Evolutionary conservation across 2,329 filamentous ascomycete species (phyloP), one percentile per base, ranked within the genome.

Genomic region (Fusarium heterosporum): DNA sequence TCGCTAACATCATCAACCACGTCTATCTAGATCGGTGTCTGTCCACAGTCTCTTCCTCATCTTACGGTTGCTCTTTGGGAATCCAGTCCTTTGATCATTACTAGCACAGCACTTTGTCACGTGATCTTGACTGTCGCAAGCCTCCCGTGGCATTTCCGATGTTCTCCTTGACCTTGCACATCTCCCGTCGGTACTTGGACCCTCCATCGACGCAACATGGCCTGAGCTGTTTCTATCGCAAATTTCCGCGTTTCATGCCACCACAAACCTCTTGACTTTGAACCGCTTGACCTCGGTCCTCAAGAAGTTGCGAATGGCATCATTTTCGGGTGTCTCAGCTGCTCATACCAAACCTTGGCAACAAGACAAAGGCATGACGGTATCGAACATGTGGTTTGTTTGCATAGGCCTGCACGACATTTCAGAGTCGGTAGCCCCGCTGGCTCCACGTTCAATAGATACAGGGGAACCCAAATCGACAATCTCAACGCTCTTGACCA

Each of bases 401-500:
- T 57, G 58, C 59, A 60, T 55, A 69, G 55, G 59, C 66, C 70
- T 72, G 70, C 70, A 72, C 68, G 66, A 72, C 70, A 72, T 72
- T 72, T 58, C 67, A 61, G 55, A 63, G 54, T 62, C 55, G 46
- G 41, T 46, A 39, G 61, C 70, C 70, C 70, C 70, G 72, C 70
- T 52, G 16, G 53, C 68, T 71, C 66, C 70, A 69, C 64, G 57
- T 63, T 64, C 46, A 36, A 46, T 36, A 55, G 51, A 49, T 46
- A 62, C 55, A 57, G 49, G 63, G 55, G 61, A 67, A 50, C 62
- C 47, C 45, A 53, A 36, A 47, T 68, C 55, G 55, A 68, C 51
- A 61, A 64, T 65, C 58, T 57, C 51, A 68, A 57, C 55, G 41
- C 40, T 38, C 43, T 46, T 22, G 36, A n/a, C 70, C 70, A 72